Evolutionary conservation across 2,329 filamentous ascomycete genomes (phyloP), one percentile per base, ranked within the genome.

Genomic region (Hypomyces rosellus): DNA sequence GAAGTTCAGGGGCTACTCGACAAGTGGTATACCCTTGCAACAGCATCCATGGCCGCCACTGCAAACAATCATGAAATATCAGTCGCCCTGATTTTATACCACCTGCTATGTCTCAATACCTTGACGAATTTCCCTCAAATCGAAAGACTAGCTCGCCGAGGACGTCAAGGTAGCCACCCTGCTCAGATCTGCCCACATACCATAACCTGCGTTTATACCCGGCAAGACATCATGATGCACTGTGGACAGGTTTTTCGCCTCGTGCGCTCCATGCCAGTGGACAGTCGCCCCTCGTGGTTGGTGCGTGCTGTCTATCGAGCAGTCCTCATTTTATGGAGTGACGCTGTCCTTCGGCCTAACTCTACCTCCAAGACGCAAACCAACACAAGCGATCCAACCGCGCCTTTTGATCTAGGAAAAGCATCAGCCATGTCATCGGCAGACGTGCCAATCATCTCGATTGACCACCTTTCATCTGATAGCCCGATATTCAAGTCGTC

Each of bases 261-360:
- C 11, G 66, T 87, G 37, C 72, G 77, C 6, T 69, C 71, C 13
- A 86, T 88, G 77, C 75, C 80, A 2, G 68, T 70, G 30, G 76
- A 81, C 45, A 72, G 78, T 3, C 76, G 82, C 18, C 85, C 85
- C 5, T 78, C 76, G 36, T 89, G 85, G 85, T 88, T 84, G 84
- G 71, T 81, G n/a, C 78, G 76, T 2, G 84, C 83, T 3, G 70
- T 88, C 38, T 88, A 88, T 62, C 80, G 85, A n/a, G 83, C 76
- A 2, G 75, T 75, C 4, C 68, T 86, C 50, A 76, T 83, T 38
- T 69, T 85, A 2, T 86, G 82, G 82, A 73, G 76, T 2, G 80
- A 85, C 57, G 79, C 80, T 57, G 65, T 85, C 1, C 70, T 50
- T 20, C 34, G 33, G 14, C 16, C 34, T 14, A 7, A 15, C 8